Evolutionary conservation across 1,284 basidiomycete genomes (phyloP), one percentile per base, ranked within the genome.

Genomic region (Takashimella tepidaria): DNA sequence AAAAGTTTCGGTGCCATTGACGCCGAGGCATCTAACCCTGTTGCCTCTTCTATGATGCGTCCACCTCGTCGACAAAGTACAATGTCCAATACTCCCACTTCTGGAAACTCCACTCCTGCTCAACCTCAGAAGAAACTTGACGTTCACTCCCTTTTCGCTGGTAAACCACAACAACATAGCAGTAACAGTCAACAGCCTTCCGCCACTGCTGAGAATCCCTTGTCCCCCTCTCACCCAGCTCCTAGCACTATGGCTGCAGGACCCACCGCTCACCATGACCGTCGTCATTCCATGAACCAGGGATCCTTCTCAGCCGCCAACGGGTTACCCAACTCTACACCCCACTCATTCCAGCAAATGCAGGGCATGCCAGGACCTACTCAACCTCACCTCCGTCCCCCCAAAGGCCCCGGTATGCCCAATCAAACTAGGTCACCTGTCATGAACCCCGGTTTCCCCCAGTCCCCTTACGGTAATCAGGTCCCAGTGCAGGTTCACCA

Each of bases 1-100:
- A 88, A 85, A 73, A 82, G 86, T 41, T 91, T 91, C 73, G 88
- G 89, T 65, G 80, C 85, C 20, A 82, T 90, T 45, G 82, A 81
- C 48, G 83, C 82, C 12, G 72, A 72, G 50, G 60, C 62, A 4
- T 59, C 63, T 5, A 54, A 45, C 49, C 75, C 78, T 76, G 56
- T 61, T 41, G 65, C 75, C n/a, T 60, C 67, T 13, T 56, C 55
- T 13, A 61, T 61, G 56, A 54, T 68, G 26, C 61, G 65, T 31
- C 73, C 45, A 50, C 71, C 44, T 66, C 76, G 58, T 57, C 70
- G 55, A 54, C 60, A 56, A 23, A 67, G 61, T 48, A 59, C 62
- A 40, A 57, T 64, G 16, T 58, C 59, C 8, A n/a, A n/a, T n/a
- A n/a, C n/a, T n/a, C n/a, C n/a, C n/a, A 55, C 57, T 24, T 50